Base-by-base conservation (phyloP, 176 grass and related monocot genomes). In the Ampelocalamus luodianensis region DNA sequence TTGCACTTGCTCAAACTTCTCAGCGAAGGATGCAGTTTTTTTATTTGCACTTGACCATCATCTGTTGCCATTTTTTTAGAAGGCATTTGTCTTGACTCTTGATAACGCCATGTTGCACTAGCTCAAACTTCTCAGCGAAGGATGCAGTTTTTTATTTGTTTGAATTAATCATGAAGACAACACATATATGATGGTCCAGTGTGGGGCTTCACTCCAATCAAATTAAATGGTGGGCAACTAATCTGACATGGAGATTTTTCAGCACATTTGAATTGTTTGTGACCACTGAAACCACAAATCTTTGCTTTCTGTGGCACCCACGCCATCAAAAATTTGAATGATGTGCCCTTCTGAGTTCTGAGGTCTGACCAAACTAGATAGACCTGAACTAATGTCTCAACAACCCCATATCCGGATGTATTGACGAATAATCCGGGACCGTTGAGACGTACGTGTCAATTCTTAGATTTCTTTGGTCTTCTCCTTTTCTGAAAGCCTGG, bases 151-250 rank as follows among this genome's bases (percentile, higher is more conserved):
- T 73, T 74, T 54, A 53, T 53, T 36, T 20, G 48, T 18, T 11
- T 48, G 22, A 76, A 62, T 40, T 10, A 51, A 77, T 74, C 48
- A 76, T 82, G 60, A 40, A 69, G 63, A 60, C 71, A 77, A 40
- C 63, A 69, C 51, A 77, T 15, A 50, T 13, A 17, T 26, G 49
- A 69, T 81, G 79, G 86, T 76, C 85, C 85, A 68, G 7, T 43
- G 13, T 24, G 54, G 12, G 49, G 36, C 39, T 45, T 24, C 27
- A 60, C 22, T 26, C 46, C 29, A 50, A 29, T 63, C 72, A 71
- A 40, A 82, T 77, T 77, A 76, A 82, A 77, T 88, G 61, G 73
- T 50, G 79, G 71, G 8, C 12, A 39, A 87, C 71, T 82, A 60
- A 67, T 68, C 53, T 27, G 62, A 27, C 39, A 58, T 37, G 11